These are phyloP conservation scores for Papiliotrema nemorosa DNA, from an alignment of 1,284 basidiomycete genomes.

Conservation along the genomic window DNA sequence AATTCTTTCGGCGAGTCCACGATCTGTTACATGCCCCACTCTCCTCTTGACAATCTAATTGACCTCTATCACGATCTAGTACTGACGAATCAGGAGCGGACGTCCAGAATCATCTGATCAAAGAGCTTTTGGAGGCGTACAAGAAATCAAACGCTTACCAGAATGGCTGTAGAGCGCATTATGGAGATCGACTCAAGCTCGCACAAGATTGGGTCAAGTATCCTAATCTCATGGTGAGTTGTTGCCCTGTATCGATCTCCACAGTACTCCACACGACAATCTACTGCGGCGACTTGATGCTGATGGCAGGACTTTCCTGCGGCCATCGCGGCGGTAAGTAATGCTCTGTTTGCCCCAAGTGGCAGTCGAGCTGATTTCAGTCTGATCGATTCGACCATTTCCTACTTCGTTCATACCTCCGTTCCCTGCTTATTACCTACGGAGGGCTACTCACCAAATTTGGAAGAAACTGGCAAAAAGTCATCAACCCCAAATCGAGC, in stretches of 20 bases:
- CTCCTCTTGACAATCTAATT: neutral
- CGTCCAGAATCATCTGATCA: slow-evolving; percentile 26
- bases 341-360: neutral
- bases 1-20: slow-evolving; percentile 29
- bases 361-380: slow-evolving; percentile 3
- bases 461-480: slow-evolving; percentile 35
- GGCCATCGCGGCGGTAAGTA: slow-evolving; percentile 17
- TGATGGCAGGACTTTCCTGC: slow-evolving; percentile 3
- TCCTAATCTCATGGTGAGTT: slow-evolving; percentile 26
- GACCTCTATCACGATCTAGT: neutral
- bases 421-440: slow-evolving; percentile 20
- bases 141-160: slow-evolving; percentile 20
- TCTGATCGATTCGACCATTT: slow-evolving; percentile 32
- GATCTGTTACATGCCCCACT: neutral
- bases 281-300: neutral
- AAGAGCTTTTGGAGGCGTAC: slow-evolving; percentile 16
- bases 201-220: slow-evolving; percentile 26
- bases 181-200: slow-evolving; percentile 25
- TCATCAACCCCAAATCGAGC: slow-evolving; percentile 34
- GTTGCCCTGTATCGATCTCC: neutral
- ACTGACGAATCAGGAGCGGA: slow-evolving; percentile 26
- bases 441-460: slow-evolving; percentile 26
- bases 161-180: slow-evolving; percentile 20
- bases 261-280: no score
- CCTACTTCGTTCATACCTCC: slow-evolving; percentile 24